Evolutionary conservation across 2,329 filamentous ascomycete genomes (phyloP).

Genomic region (Sordariomycetes sp.): DNA sequence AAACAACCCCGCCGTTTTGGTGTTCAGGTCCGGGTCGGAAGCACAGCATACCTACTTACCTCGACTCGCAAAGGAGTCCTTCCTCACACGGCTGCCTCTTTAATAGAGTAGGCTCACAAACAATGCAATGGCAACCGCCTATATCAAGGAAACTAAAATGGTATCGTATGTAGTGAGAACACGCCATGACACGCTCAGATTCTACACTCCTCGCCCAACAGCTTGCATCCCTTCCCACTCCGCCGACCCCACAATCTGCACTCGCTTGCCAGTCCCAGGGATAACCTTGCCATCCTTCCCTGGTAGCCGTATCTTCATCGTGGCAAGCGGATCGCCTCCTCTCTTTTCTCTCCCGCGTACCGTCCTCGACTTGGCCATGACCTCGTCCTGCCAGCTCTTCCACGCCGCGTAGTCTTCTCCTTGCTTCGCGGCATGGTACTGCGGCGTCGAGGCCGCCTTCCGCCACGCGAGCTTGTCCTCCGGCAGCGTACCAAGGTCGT

Average conservation of each 20-base stretch:
- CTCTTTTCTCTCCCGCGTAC: conserved; percentile 15
- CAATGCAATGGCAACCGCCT: neutral
- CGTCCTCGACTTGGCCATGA: conserved; percentile 39
- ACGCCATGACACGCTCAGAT: neutral
- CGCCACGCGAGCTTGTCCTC: conserved; percentile 56
- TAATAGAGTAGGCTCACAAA: neutral
- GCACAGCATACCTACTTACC: neutral
- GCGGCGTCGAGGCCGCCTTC: conserved; percentile 50
- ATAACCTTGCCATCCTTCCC: conserved; percentile 32
- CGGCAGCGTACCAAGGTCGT: conserved; percentile 46
- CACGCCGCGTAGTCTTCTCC: conserved; percentile 55
- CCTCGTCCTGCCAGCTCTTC: conserved; percentile 45
- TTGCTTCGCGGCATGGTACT: conserved; percentile 56
- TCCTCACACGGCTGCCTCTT: neutral
- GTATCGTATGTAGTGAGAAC: conserved; percentile 1
- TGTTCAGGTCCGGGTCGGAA: neutral
- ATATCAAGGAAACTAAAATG: conserved; percentile 1
- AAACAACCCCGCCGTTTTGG: neutral
- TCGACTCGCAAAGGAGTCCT: neutral
- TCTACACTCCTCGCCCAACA: neutral
- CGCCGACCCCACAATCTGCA: conserved; percentile 40
- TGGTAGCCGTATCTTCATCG: conserved; percentile 38
- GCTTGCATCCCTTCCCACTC: conserved; percentile 46
- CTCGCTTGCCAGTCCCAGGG: conserved; percentile 23
- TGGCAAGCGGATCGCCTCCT: conserved; percentile 28